These are phyloP conservation scores for Penicillium sp. DNA, from an alignment of 2,329 filamentous ascomycete species.

Conservation along the genomic window DNA sequence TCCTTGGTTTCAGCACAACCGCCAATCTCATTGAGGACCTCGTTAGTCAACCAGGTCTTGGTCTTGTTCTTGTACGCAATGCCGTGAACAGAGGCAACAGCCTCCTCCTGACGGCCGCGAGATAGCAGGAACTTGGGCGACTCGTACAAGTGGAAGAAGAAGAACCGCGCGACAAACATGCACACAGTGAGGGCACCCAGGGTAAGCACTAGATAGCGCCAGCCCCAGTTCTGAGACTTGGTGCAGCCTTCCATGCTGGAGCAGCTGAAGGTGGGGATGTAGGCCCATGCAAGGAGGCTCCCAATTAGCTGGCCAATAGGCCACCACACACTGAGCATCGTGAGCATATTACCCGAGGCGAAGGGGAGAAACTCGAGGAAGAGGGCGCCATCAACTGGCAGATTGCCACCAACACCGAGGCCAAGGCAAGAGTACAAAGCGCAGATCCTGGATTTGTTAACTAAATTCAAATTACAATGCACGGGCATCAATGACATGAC, in stretches of 20 bases:
- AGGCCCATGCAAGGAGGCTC: slow-evolving; percentile 60
- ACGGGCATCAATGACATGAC: slow-evolving; percentile 19
- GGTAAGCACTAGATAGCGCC: slow-evolving; percentile 72
- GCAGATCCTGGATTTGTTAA: slow-evolving; percentile 50
- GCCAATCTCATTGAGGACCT: slow-evolving; percentile 60
- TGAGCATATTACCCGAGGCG: slow-evolving; percentile 69
- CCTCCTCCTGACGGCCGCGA: slow-evolving; percentile 72
- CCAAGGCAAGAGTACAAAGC: slow-evolving; percentile 62
- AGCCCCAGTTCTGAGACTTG: slow-evolving; percentile 65
- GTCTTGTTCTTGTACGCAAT: slow-evolving; percentile 69
- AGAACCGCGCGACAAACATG: slow-evolving; percentile 79
- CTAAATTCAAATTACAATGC: slow-evolving; percentile 12
- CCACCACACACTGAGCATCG: slow-evolving; percentile 83
- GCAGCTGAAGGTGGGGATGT: slow-evolving; percentile 68
- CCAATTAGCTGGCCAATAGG: slow-evolving; percentile 72
- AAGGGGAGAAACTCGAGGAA: slow-evolving; percentile 82
- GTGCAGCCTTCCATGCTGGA: slow-evolving; percentile 43
- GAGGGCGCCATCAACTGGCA: slow-evolving; percentile 76
- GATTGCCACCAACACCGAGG: slow-evolving; percentile 71
- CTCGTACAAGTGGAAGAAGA: slow-evolving; percentile 79
- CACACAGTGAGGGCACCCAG: slow-evolving; percentile 71
- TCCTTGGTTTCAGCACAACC: slow-evolving; percentile 47
- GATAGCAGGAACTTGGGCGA: slow-evolving; percentile 82
- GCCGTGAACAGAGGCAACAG: slow-evolving; percentile 76
- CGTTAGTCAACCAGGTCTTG: slow-evolving; percentile 74